Conservation (phyloP, 2,329 filamentous ascomycete genomes). For the Beauveria australis region DNA sequence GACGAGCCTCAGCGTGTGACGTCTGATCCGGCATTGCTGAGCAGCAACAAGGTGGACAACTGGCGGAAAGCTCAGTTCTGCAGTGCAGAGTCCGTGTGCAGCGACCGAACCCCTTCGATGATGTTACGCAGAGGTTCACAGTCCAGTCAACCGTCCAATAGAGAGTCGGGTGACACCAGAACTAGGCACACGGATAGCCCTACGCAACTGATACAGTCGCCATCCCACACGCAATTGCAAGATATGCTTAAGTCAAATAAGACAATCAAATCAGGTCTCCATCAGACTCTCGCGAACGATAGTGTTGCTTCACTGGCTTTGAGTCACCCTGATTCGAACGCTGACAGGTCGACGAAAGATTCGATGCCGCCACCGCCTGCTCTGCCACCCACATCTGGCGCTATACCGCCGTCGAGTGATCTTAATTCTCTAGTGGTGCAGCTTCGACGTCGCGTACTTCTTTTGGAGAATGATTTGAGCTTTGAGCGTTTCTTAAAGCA, state of each 20-base stretch:
- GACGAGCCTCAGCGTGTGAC: conserved; percentile 19
- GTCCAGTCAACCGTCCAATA: conserved; percentile 41
- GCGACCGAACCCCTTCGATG: conserved; percentile 28
- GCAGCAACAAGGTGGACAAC: conserved; percentile 30
- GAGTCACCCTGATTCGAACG: conserved; percentile 39
- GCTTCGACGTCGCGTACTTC: conserved; percentile 64
- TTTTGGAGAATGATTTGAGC: conserved; percentile 71
- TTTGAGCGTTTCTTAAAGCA: conserved; percentile 80
- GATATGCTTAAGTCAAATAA: conserved; percentile 55
- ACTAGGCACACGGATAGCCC: conserved; percentile 49
- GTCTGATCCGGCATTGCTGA: conserved; percentile 33
- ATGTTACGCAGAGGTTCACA: conserved; percentile 37
- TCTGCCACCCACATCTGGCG: conserved; percentile 15
- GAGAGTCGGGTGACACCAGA: conserved; percentile 35
- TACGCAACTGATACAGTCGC: conserved; percentile 38
- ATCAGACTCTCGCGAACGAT: conserved; percentile 49
- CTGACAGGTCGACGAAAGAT: conserved; percentile 29
- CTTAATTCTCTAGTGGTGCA: conserved; percentile 38
- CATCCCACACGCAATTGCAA: conserved; percentile 48
- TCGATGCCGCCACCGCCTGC: conserved; percentile 21
- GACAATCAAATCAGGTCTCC: conserved; percentile 45
- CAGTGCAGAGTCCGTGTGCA: conserved; percentile 34
- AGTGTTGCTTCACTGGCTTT: conserved; percentile 47
- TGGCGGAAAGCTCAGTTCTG: conserved; percentile 49
- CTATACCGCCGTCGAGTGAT: conserved; percentile 22